Conservation (phyloP, 2,329 filamentous ascomycete species). For the Fusarium newnesense region DNA sequence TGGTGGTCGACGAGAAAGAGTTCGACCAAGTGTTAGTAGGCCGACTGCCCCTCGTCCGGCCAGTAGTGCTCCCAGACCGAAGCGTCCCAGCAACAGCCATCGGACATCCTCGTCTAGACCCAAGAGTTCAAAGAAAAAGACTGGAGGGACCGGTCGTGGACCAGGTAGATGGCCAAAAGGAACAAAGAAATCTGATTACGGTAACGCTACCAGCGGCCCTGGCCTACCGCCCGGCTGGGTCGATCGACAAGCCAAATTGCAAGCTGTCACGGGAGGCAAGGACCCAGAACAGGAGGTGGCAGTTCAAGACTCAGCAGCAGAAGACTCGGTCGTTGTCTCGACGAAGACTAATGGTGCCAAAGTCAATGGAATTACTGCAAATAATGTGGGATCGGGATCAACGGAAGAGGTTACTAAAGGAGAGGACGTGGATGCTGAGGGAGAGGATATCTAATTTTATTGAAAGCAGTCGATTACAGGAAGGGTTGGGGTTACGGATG, state of each 20-base stretch:
- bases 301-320: slow-evolving; percentile 40
- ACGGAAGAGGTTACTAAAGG: slow-evolving; percentile 28
- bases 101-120: slow-evolving; percentile 50
- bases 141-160: slow-evolving; percentile 71
- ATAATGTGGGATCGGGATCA: slow-evolving; percentile 13
- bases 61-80: slow-evolving; percentile 52
- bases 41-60: slow-evolving; percentile 50
- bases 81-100: slow-evolving; percentile 48
- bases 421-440: slow-evolving; percentile 49
- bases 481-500: slow-evolving; percentile 23
- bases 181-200: slow-evolving; percentile 75
- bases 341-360: slow-evolving; percentile 33
- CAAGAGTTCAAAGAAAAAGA: slow-evolving; percentile 58
- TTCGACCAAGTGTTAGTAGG: slow-evolving; percentile 55
- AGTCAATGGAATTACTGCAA: slow-evolving; percentile 27
- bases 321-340: slow-evolving; percentile 50
- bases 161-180: slow-evolving; percentile 75
- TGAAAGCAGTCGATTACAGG: background rate
- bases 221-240: slow-evolving; percentile 69
- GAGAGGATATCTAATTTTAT: slow-evolving; percentile 47
- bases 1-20: slow-evolving; percentile 59
- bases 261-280: slow-evolving; percentile 27
- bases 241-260: slow-evolving; percentile 44
- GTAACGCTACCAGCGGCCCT: slow-evolving; percentile 72
- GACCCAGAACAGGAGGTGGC: slow-evolving; percentile 20